Conservation (phyloP, 140 eudicot species). For the Cichorium intybus region DNA sequence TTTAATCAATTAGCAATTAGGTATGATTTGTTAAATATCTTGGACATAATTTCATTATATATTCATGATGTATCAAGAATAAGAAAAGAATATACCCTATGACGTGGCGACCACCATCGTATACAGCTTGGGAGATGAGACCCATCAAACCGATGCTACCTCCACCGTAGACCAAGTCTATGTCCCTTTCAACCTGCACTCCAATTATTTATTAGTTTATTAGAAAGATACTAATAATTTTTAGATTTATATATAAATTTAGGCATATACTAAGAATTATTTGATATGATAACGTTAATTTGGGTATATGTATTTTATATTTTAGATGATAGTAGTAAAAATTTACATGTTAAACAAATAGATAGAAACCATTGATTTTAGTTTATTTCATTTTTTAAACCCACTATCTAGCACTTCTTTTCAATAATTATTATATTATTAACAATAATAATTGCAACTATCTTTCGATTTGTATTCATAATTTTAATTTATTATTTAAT, state of each 20-base stretch:
- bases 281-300: too few species aligned
- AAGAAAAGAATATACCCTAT: constrained; percentile 45
- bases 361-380: not conserved
- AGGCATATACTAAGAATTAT: too few species aligned
- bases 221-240: too few species aligned
- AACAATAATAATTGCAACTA: not conserved
- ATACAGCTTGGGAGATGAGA: constrained; percentile 67
- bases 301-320: too few species aligned
- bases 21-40: too few species aligned
- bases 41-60: too few species aligned
- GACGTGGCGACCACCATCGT: constrained; percentile 83
- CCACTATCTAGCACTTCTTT: constrained; percentile 8
- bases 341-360: not conserved
- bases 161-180: constrained; percentile 87
- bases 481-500: not conserved
- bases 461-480: not conserved
- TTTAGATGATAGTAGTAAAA: not conserved
- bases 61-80: not conserved
- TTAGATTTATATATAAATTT: too few species aligned
- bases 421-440: not conserved
- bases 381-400: not conserved
- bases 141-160: constrained; percentile 94
- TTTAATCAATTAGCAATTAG: too few species aligned
- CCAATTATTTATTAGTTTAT: too few species aligned
- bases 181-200: constrained; percentile 74